phyloP scores from a whole-genome alignment of 2,329 filamentous ascomycete species.

The Amauroascus niger region DNA sequence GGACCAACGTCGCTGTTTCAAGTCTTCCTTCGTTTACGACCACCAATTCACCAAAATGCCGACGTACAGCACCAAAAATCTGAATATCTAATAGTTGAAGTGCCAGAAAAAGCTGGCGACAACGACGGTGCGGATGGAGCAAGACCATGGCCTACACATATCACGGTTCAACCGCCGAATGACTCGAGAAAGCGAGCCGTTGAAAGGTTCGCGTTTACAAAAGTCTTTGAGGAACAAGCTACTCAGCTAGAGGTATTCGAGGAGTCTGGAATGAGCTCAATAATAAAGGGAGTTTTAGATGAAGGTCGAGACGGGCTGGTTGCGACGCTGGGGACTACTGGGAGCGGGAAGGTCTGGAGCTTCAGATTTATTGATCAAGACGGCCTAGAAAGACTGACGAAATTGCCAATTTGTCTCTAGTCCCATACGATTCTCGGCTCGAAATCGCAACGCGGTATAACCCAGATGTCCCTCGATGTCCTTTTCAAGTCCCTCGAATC shows the following conservation, averaged over 20 bases:
- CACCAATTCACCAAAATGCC: constrained; percentile 41
- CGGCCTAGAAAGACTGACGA: not conserved
- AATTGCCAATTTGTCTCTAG: constrained; percentile 41
- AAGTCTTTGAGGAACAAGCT: constrained; percentile 79
- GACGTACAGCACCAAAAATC: constrained; percentile 28
- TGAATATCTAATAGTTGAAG: constrained; percentile 59
- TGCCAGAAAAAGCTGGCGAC: constrained; percentile 28
- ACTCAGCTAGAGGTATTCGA: constrained; percentile 80
- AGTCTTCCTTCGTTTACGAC: constrained; percentile 77
- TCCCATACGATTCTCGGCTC: constrained; percentile 93
- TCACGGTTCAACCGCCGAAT: constrained; percentile 68
- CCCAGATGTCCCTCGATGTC: constrained; percentile 82
- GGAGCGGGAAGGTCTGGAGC: constrained; percentile 79
- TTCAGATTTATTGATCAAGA: not conserved
- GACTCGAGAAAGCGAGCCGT: constrained; percentile 76
- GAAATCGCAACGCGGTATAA: constrained; percentile 73
- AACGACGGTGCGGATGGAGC: constrained; percentile 31
- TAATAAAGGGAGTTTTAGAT: constrained; percentile 73
- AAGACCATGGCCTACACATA: constrained; percentile 50
- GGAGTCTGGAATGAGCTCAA: constrained; percentile 60
- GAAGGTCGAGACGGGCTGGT: constrained; percentile 82
- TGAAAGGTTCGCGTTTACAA: constrained; percentile 89
- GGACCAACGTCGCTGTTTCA: constrained; percentile 58
- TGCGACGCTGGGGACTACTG: constrained; percentile 86
- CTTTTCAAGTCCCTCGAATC: constrained; percentile 72